A percentile compares a stretch with the other conserved stretches of the same genome.
These are phyloP conservation scores for Artemisia annua DNA, from an alignment of 129 eudicot genomes.

Conservation along the genomic window DNA sequence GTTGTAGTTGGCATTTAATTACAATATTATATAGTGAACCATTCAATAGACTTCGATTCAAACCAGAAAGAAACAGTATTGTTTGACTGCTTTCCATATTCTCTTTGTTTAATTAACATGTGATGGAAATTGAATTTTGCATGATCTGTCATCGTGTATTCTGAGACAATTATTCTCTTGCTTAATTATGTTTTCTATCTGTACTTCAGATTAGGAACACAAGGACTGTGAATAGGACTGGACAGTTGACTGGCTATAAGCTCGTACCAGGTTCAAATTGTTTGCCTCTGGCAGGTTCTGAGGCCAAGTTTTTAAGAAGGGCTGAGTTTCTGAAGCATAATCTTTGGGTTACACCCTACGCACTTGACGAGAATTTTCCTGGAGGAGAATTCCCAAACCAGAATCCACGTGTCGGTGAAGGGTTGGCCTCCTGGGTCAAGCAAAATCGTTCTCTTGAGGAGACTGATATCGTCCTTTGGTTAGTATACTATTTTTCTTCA, in stretches of 20 bases:
- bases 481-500: slow-evolving; percentile 19
- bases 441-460: slow-evolving; percentile 77
- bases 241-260: slow-evolving; percentile 86
- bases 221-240: slow-evolving; percentile 77
- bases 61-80: not conserved
- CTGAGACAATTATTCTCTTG: not conserved
- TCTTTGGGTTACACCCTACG: slow-evolving; percentile 80
- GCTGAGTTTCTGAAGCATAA: slow-evolving; percentile 87
- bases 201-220: slow-evolving; percentile 69
- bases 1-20: no score
- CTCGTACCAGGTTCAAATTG: slow-evolving; percentile 85
- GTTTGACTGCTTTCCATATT: not conserved
- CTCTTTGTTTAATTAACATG: not conserved
- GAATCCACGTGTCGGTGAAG: slow-evolving; percentile 93
- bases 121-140: not conserved
- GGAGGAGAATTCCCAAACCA: slow-evolving; percentile 97
- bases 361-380: slow-evolving; percentile 73
- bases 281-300: slow-evolving; percentile 82
- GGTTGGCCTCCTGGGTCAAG: slow-evolving; percentile 82
- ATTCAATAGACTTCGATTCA: not conserved
- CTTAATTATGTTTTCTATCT: not conserved
- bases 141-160: not conserved
- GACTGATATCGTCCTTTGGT: slow-evolving; percentile 85
- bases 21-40: not conserved
- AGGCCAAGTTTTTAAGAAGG: slow-evolving; percentile 80